phyloP scores from a whole-genome alignment of 2,329 filamentous ascomycete genomes.

The Teratosphaeria gauchensis region DNA sequence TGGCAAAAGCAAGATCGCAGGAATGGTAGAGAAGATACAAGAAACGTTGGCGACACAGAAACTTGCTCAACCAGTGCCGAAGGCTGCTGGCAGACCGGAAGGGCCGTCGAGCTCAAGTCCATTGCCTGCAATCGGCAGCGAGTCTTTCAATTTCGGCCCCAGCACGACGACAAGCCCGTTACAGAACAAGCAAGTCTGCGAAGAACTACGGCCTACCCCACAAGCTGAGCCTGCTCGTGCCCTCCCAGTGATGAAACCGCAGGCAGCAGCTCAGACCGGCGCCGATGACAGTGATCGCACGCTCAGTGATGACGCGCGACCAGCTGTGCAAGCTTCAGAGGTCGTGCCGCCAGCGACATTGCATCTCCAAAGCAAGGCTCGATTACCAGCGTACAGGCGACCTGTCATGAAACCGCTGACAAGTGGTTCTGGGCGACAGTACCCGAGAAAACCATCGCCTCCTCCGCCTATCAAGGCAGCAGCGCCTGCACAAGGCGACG shows the following conservation, averaged over 20 bases:
- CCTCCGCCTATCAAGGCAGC: conserved; percentile 1
- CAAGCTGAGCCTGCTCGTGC: neutral
- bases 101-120: conserved; percentile 40
- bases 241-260: neutral
- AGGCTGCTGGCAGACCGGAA: conserved; percentile 10
- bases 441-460: conserved; percentile 5
- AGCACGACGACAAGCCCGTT: conserved; percentile 11
- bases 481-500: conserved; percentile 1
- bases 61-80: conserved; percentile 10
- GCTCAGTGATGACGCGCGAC: neutral
- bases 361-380: conserved; percentile 23
- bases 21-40: conserved; percentile 36
- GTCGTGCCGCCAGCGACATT: conserved; percentile 11
- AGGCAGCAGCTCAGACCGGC: neutral
- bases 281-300: neutral
- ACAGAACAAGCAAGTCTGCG: conserved; percentile 5
- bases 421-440: conserved; percentile 8
- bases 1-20: conserved; percentile 24
- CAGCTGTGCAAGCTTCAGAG: neutral
- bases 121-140: conserved; percentile 27
- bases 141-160: conserved; percentile 1
- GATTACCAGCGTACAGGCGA: conserved; percentile 24
- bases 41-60: conserved; percentile 32
- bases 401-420: conserved; percentile 18
- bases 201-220: neutral